Evolutionary conservation across 2,329 filamentous ascomycete species (phyloP), one percentile per base, ranked within the genome.

Genomic region (Xylaria sp.): DNA sequence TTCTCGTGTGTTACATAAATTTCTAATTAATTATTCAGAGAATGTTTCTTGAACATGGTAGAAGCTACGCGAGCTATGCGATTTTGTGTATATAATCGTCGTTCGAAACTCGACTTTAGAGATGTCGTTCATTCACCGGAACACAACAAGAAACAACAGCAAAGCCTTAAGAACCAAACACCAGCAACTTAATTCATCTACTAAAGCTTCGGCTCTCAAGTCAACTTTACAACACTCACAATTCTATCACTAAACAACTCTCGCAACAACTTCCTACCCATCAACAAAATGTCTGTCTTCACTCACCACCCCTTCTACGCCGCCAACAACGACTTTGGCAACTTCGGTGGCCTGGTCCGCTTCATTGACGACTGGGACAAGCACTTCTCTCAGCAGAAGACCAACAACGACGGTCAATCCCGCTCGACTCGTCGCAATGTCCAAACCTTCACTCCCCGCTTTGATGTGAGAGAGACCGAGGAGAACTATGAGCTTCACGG

Each of bases 401-500:
- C 44, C 44, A 23, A 49, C 36, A 66, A 70, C 48, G 65, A 66
- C 33, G 59, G 36, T 40, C 63, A 58, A 31, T 15, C 42, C 33
- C 70, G 57, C 38, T 65, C 67, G 26, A 36, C 54, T 64, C 72
- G 71, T 40, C 69, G 68, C 65, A 28, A 31, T 31, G 48, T 44
- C 33, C 69, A 46, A 31, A 64, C 87, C 76, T 94, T 93, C 86
- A 86, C 88, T 66, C 93, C 92, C 63, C 91, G 89, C 80, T 95
- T 95, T 77, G 92, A 95, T 75, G 85, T 94, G 70, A 90, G 88
- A 78, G 93, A 96, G 82, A 87, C 86, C 13, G 86, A 86, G 69
- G 81, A 88, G 6, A 79, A 83, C 71, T 95, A 93, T 77, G 90
- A 95, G 80, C 89, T 95, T 23, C 89, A 94, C 75, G 93, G 92